phyloP scores from a whole-genome alignment of 1,284 basidiomycete genomes.

The Peniophora sp. region DNA sequence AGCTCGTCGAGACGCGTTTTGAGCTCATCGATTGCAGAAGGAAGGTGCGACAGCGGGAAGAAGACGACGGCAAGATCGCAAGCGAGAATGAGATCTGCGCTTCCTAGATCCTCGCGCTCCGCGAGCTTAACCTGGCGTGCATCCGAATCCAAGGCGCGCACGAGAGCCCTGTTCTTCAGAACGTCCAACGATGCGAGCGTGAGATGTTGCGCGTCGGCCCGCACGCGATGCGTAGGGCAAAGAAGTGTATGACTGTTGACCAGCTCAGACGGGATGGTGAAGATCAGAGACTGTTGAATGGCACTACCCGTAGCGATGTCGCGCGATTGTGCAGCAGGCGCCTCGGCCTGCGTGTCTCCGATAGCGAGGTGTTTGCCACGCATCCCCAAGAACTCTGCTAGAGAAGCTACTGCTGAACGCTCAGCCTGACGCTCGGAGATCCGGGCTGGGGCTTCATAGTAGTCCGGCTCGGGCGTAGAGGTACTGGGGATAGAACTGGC shows the following conservation, averaged over 20 bases:
- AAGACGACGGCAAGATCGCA: conserved; percentile 42
- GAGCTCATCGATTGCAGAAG: conserved; percentile 37
- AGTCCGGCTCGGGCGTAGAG: too few relatives aligned
- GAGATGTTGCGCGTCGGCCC: conserved; percentile 36
- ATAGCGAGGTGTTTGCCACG: too few relatives aligned
- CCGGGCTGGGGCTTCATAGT: too few relatives aligned
- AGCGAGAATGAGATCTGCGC: conserved; percentile 29
- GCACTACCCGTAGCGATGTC: too few relatives aligned
- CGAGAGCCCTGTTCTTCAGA: conserved; percentile 56
- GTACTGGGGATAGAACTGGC: too few relatives aligned
- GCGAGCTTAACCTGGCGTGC: conserved; percentile 45
- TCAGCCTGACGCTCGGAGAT: too few relatives aligned
- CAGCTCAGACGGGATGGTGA: neutral
- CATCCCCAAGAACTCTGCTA: too few relatives aligned
- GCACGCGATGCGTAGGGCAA: conserved; percentile 23
- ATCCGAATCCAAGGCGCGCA: conserved; percentile 36
- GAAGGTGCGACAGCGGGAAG: conserved; percentile 46
- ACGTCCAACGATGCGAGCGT: conserved; percentile 62
- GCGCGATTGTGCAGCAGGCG: too few relatives aligned
- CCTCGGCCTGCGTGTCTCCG: too few relatives aligned
- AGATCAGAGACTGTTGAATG: too few relatives aligned
- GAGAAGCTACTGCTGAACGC: too few relatives aligned
- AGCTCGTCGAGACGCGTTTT: conserved; percentile 29
- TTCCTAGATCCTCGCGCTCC: conserved; percentile 42
- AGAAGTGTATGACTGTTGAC: conserved; percentile 30